Conservation (phyloP, 106 monocot species). For the Dioscorea dumetorum region DNA sequence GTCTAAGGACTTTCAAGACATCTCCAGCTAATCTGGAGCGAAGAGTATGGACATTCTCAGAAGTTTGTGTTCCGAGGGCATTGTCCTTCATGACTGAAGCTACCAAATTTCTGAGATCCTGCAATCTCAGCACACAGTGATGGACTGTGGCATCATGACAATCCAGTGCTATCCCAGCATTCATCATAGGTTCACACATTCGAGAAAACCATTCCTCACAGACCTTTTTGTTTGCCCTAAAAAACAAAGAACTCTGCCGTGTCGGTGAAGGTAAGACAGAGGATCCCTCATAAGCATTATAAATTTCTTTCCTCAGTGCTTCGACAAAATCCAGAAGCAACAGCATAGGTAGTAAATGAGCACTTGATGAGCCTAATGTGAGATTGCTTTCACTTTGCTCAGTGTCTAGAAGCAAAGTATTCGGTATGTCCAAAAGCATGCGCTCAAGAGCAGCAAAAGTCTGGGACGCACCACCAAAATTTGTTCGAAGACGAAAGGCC, state of each 20-base stretch:
- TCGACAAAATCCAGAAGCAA: slow-evolving; percentile 90
- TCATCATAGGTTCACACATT: slow-evolving; percentile 94
- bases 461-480: slow-evolving; percentile 85
- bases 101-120: slow-evolving; percentile 48
- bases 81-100: slow-evolving; percentile 53
- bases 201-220: slow-evolving; percentile 99
- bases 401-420: slow-evolving; percentile 46
- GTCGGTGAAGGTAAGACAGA: slow-evolving; percentile 43
- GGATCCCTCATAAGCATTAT: slow-evolving; percentile 98
- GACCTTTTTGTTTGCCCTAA: slow-evolving; percentile 88
- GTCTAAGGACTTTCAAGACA: slow-evolving; percentile 63
- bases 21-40: slow-evolving; percentile 46
- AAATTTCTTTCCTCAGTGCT: slow-evolving; percentile 88
- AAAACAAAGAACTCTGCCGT: slow-evolving; percentile 80
- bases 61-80: slow-evolving; percentile 14
- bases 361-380: slow-evolving; percentile 47
- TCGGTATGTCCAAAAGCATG: slow-evolving; percentile 89
- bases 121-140: slow-evolving; percentile 59
- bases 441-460: slow-evolving; percentile 98
- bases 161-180: slow-evolving; percentile 79
- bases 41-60: slow-evolving; percentile 34
- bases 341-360: slow-evolving; percentile 79
- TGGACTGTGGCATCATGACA: slow-evolving; percentile 73
- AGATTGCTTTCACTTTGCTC: slow-evolving; percentile 51
- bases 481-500: slow-evolving; percentile 84